Base-by-base conservation (phyloP, 1,284 basidiomycete genomes). In the Phaffia rhodozyma region DNA sequence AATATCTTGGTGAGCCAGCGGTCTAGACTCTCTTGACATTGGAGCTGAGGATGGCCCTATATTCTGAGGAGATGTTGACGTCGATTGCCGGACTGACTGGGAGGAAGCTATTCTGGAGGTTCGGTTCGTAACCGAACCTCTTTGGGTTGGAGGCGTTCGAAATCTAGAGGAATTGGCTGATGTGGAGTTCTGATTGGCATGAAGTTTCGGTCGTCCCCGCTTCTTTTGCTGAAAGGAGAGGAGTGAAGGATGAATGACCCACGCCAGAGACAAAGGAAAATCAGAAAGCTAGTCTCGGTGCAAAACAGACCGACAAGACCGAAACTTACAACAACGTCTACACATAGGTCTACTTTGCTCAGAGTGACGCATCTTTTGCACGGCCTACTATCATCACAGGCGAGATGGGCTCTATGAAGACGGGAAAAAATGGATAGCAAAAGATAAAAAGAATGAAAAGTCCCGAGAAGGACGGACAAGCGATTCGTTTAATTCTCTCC, bases 311-410 rank as follows among this genome's bases (percentile, higher is more conserved):
- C 20, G 5, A 49, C 16, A 9, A 21, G 27, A 32, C 11, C 6
- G 11, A 34, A 56, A 34, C 75, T 70, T 59, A 76, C 75, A 2
- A 74, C 72, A 4, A 75, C 71, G 67, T 76, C 75, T 60, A 72
- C 71, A 57, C 75, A 76, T 48, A 69, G 67, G 55, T 73, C 72
- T 59, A 71, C 70, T 65, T 74, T 73, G 58, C 71, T 70, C 69
- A 74, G 70, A 43, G 70, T 73, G 4, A 72, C 69, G 64, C 75
- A 76, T n/a, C 74, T 67, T 66, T 72, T 73, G 62, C 75, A 76
- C 0, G 75, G 75, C 30, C 75, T 63, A 0, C 67, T 51, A 18
- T 55, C 32, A 25, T 63, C 61, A 48, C 61, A 63, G 5, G 61
- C 61, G 23, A 63, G 50, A 49, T 63, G 61, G 18, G 48, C 58